Evolutionary conservation across 1,284 basidiomycete species (phyloP).

Genomic region (Cryptococcus hybrid): DNA sequence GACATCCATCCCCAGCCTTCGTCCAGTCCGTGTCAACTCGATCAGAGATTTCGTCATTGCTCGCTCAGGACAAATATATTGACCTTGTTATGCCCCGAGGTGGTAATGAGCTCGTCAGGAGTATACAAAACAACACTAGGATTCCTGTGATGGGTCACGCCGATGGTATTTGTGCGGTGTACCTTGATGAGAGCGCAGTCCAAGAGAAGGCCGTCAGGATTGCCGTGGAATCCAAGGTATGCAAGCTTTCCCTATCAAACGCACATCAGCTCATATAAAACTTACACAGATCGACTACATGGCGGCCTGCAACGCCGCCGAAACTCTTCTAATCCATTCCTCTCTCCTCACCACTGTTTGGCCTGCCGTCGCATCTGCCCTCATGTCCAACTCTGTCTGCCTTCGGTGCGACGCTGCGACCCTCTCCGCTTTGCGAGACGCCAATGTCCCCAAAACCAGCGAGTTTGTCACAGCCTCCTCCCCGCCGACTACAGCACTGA

Average conservation of each 20-base stretch:
- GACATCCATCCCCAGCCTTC: slow-evolving; percentile 71
- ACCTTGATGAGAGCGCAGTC: slow-evolving; percentile 80
- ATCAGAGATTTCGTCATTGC: slow-evolving; percentile 77
- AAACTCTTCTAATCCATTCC: slow-evolving; percentile 85
- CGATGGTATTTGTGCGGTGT: slow-evolving; percentile 89
- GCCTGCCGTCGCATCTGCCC: slow-evolving; percentile 71
- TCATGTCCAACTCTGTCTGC: slow-evolving; percentile 68
- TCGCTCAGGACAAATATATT: slow-evolving; percentile 86
- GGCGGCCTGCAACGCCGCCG: slow-evolving; percentile 91
- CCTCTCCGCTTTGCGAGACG: slow-evolving; percentile 53
- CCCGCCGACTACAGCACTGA: slow-evolving; percentile 76
- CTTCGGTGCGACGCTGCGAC: slow-evolving; percentile 74
- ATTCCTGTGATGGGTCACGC: slow-evolving; percentile 99
- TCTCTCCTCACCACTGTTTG: slow-evolving; percentile 69
- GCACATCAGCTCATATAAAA: neutral
- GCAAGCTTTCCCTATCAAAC: slow-evolving; percentile 12
- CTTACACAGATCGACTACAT: slow-evolving; percentile 78
- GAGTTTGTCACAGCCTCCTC: slow-evolving; percentile 59
- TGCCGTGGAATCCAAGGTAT: slow-evolving; percentile 87
- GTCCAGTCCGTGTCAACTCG: slow-evolving; percentile 92
- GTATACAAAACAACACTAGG: slow-evolving; percentile 83
- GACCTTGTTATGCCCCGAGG: slow-evolving; percentile 97
- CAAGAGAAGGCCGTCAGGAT: slow-evolving; percentile 70
- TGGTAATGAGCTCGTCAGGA: slow-evolving; percentile 83
- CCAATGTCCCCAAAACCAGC: slow-evolving; percentile 45